phyloP scores from a whole-genome alignment of 108 stramenopile species.

The Skeletonema menzelii region DNA sequence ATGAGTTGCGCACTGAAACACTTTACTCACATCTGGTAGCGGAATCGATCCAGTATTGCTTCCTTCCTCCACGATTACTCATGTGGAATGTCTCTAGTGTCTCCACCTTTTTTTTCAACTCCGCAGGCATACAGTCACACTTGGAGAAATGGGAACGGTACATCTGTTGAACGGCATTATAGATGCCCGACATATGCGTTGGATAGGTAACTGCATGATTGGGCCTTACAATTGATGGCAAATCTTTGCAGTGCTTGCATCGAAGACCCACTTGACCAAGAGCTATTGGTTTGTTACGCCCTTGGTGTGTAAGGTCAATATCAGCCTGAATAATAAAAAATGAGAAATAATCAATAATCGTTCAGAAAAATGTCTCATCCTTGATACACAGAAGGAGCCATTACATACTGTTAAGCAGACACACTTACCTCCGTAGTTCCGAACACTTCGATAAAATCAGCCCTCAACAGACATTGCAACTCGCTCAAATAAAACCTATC shows the following conservation, averaged over 20 bases:
- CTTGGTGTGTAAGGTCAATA: constrained; percentile 80
- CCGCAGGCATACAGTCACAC: constrained; percentile 64
- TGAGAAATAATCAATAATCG: neutral
- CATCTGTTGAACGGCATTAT: constrained; percentile 90
- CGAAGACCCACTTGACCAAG: constrained; percentile 88
- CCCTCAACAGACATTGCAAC: constrained; percentile 78
- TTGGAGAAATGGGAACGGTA: constrained; percentile 78
- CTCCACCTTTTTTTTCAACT: constrained; percentile 64
- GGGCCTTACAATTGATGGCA: constrained; percentile 60
- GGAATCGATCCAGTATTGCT: constrained; percentile 90
- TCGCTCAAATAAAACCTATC: constrained; percentile 89
- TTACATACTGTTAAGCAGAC: constrained; percentile 19
- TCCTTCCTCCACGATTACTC: constrained; percentile 80
- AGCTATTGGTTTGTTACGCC: constrained; percentile 87
- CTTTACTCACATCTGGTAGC: constrained; percentile 52
- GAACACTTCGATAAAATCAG: constrained; percentile 84
- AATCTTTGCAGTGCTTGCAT: constrained; percentile 81
- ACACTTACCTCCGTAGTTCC: constrained; percentile 60
- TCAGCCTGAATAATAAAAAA: constrained; percentile 20
- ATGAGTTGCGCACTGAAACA: too few relatives aligned
- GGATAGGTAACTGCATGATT: constrained; percentile 81
- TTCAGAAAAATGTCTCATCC: constrained; percentile 7
- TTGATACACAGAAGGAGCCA: neutral
- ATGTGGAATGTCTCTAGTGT: constrained; percentile 59
- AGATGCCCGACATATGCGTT: constrained; percentile 78